These are phyloP conservation scores for Xylaria arbuscula DNA, from an alignment of 2,329 filamentous ascomycete species.

Conservation along the genomic window DNA sequence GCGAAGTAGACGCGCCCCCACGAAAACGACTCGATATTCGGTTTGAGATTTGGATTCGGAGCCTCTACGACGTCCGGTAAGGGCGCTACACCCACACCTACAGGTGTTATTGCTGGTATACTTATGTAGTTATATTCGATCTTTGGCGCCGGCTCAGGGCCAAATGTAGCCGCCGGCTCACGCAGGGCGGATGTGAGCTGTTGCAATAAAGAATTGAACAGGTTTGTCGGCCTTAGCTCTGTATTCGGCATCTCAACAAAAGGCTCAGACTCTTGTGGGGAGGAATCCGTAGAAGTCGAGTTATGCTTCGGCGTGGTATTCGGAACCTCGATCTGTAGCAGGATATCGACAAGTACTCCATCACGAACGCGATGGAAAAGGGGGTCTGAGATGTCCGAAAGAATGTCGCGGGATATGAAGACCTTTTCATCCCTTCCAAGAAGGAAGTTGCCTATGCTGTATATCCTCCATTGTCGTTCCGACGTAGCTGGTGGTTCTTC, in stretches of 20 bases:
- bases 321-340: conserved; percentile 65
- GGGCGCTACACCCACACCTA: conserved; percentile 71
- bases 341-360: conserved; percentile 76
- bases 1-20: conserved; percentile 80
- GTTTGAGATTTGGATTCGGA: conserved; percentile 54
- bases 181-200: conserved; percentile 63
- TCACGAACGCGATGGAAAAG: conserved; percentile 85
- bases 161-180: conserved; percentile 55
- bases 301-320: conserved; percentile 38
- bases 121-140: conserved; percentile 57
- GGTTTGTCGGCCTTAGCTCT: conserved; percentile 41
- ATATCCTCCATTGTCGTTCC: conserved; percentile 73
- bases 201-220: conserved; percentile 56
- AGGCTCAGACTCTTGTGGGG: conserved; percentile 45
- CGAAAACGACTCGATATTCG: conserved; percentile 61
- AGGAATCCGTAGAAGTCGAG: conserved; percentile 45
- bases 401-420: conserved; percentile 79
- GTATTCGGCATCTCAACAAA: conserved; percentile 41
- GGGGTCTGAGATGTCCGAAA: conserved; percentile 81
- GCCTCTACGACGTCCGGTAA: conserved; percentile 74
- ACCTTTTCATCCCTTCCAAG: conserved; percentile 90
- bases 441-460: conserved; percentile 81
- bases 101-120: conserved; percentile 65
- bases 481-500: conserved; percentile 61
- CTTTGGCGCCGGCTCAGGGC: conserved; percentile 50